Conservation (phyloP, 2,329 filamentous ascomycete species). For the Leptographium galeiforme region DNA sequence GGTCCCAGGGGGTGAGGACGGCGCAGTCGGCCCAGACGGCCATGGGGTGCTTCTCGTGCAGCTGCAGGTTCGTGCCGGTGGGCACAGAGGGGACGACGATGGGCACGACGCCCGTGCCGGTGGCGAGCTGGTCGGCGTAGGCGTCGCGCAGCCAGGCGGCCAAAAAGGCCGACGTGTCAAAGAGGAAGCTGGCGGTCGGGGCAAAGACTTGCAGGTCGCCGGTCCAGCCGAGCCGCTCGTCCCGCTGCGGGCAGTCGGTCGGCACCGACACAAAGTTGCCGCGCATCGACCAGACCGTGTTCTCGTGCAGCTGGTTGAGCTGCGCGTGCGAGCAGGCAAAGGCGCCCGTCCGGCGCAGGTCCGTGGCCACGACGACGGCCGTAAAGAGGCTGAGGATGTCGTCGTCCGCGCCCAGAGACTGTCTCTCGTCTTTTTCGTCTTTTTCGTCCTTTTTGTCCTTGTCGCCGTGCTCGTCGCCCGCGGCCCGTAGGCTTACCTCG, state of each 20-base stretch:
- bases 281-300: conserved; percentile 42
- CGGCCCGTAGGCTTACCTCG: background rate
- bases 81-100: conserved; percentile 16
- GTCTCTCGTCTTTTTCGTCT: conserved; percentile 18
- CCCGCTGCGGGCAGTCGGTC: conserved; percentile 44
- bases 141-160: conserved; percentile 37
- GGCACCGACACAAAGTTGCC: conserved; percentile 45
- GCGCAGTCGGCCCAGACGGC: conserved; percentile 17
- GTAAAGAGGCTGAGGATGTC: conserved; percentile 3
- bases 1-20: conserved; percentile 16
- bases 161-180: conserved; percentile 36
- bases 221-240: conserved; percentile 41
- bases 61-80: background rate
- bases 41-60: background rate
- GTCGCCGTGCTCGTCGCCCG: conserved; percentile 14
- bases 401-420: conserved; percentile 10
- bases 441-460: conserved; percentile 16
- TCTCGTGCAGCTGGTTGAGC: conserved; percentile 40
- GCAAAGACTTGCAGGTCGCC: conserved; percentile 37
- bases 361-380: conserved; percentile 31
- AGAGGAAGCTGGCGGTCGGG: conserved; percentile 38
- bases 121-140: conserved; percentile 18
- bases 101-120: conserved; percentile 18
- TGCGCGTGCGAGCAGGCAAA: conserved; percentile 38
- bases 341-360: conserved; percentile 34